phyloP scores from a whole-genome alignment of 768 basidiomycete species.

The Leccinum barrowsii region DNA sequence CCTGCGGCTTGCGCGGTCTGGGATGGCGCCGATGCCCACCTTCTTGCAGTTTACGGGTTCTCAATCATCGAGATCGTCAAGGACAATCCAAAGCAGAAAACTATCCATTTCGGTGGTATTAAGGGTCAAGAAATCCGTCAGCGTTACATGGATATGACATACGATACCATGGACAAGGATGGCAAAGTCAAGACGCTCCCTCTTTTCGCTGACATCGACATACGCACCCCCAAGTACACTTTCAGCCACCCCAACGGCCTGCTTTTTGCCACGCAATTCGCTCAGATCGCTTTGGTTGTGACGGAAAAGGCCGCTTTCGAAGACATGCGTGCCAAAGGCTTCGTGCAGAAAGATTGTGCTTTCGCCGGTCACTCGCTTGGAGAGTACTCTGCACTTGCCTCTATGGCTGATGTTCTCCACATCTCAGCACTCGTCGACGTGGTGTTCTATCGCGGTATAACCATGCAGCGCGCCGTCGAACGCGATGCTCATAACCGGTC shows the following conservation, averaged over 20 bases:
- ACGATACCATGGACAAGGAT: conserved; percentile 95
- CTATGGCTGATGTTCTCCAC: conserved; percentile 94
- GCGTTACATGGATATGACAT: conserved; percentile 99
- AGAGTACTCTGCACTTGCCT: conserved; percentile 97
- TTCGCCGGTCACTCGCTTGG: conserved; percentile 98
- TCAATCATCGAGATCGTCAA: conserved; percentile 99
- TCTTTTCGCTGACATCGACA: conserved; percentile 92
- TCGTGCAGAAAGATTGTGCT: conserved; percentile 86
- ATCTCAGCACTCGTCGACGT: conserved; percentile 95
- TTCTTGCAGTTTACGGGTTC: conserved; percentile 95
- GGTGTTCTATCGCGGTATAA: conserved; percentile 99
- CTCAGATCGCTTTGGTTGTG: conserved; percentile 96
- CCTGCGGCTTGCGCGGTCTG: conserved; percentile 95
- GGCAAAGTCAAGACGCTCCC: conserved; percentile 95
- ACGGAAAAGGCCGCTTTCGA: conserved; percentile 98
- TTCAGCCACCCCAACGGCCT: conserved; percentile 95
- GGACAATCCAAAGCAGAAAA: conserved; percentile 97
- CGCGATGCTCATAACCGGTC: conserved; percentile 90
- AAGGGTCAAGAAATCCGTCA: conserved; percentile 98
- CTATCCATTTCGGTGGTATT: conserved; percentile 98
- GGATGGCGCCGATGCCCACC: conserved; percentile 93
- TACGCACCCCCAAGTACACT: conserved; percentile 94
- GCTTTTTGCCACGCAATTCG: conserved; percentile 97
- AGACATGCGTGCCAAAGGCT: conserved; percentile 95
- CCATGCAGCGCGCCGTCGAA: conserved; percentile 99